Evolutionary conservation across 306 rosid genomes (phyloP), one percentile per base, ranked within the genome.

Genomic region (Rubus idaeus): DNA sequence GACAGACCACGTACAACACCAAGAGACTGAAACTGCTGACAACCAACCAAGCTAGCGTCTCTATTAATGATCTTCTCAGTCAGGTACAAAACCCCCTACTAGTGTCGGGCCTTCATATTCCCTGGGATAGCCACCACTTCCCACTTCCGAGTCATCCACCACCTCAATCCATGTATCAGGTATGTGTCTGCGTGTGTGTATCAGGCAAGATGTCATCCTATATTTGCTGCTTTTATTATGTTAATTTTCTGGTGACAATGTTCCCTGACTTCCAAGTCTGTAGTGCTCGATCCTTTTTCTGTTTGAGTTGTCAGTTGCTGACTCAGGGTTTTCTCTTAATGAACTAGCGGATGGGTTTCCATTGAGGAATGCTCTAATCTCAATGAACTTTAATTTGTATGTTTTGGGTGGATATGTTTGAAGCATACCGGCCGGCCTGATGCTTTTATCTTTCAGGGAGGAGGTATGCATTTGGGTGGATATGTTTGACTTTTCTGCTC

Each of bases 121-220:
- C 50, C 97, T 80, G 62, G 91, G 91, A 45, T 93, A 86, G 87
- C 73, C 87, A 63, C 84, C 87, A n/a, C n/a, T n/a, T 1, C 26
- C 26, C 1, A 50, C 85, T 78, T 80, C 86, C 87, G 72, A 84
- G 55, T 84, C 98, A 89, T 52, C 91, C 86, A 88, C 86, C 92
- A 70, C 85, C 90, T 68, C 97, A 88, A 75, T 63, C 92, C 68
- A 70, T 83, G 58, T 95, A 90, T 84, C 99, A 91, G 97, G 99
- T 92, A 84, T 46, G 71, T 20, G 2, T 44, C 47, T 58, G 10
- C 55, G 40, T 23, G 13, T 41, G 10, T 6, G 3, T 47, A 21
- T 60, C 40, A 23, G 26, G 26, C 65, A 23, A n/a, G 6, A 58
- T n/a, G n/a, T n/a, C n/a, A n/a, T n/a, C n/a, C n/a, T n/a, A n/a